These are phyloP conservation scores for Elymus sibiricus DNA, from an alignment of 176 grass and related monocot genomes.

Conservation along the genomic window DNA sequence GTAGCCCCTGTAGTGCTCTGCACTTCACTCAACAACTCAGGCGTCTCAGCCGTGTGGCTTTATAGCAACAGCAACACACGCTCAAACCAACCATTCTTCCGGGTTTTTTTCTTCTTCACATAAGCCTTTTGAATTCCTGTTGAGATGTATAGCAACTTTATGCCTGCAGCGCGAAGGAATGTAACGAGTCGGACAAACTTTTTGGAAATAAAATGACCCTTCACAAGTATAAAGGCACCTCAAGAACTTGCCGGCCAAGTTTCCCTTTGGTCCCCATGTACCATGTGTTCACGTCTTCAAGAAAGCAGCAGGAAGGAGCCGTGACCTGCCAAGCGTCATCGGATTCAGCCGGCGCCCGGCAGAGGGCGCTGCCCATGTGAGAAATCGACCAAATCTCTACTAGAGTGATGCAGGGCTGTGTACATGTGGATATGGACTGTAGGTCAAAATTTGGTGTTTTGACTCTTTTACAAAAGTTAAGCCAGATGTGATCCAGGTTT, in stretches of 20 bases:
- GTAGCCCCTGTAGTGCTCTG: neutral
- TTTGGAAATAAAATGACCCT: neutral
- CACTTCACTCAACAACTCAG: neutral
- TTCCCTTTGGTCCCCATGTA: neutral
- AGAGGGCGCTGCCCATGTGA: no score
- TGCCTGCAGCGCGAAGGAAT: neutral
- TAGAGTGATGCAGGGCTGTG: no score
- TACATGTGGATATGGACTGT: no score
- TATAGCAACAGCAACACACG: neutral
- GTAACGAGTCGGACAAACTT: neutral
- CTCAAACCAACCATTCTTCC: neutral
- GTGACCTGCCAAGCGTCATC: neutral
- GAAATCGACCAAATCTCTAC: no score
- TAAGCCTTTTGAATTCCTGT: neutral
- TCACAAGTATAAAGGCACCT: neutral
- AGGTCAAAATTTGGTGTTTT: no score
- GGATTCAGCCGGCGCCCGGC: no score
- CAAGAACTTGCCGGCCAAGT: neutral
- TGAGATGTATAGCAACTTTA: neutral
- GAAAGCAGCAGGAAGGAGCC: neutral
- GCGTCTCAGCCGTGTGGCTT: neutral
- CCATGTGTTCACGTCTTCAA: neutral
- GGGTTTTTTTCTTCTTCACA: neutral
- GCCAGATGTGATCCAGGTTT: no score
- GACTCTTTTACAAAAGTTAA: no score